Evolutionary conservation across 129 eudicot genomes (phyloP), one percentile per base, ranked within the genome.

Genomic region (Deinandra increscens): DNA sequence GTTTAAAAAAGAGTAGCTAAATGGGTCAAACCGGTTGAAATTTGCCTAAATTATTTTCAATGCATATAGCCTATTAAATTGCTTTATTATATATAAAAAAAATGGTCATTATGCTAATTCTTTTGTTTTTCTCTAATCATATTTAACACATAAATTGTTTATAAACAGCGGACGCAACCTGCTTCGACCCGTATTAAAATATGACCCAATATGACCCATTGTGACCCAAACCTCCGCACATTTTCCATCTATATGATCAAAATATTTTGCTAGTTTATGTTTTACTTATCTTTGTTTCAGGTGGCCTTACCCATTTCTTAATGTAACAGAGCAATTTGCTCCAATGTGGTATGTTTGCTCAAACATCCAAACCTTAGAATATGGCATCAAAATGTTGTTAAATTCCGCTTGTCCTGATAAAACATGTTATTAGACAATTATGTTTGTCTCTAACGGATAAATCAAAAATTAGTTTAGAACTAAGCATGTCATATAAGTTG

Each of bases 281-380:
- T 44, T 45, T 76, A 59, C 69, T 13, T 65, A 55, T 75, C 20
- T 75, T 75, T 36, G 15, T 66, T 81, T 14, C 84, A 88, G 97
- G 96, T 91, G 97, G 97, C 97, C 97, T 33, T 91, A 91, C 82
- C 96, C 96, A 20, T 75, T 91, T 72, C 96, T 91, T 51, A 84
- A 91, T 44, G 53, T 91, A 55, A 81, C 97, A 8, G 49, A 46
- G 22, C 51, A 60, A 65, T 71, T 71, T 71, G 86, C 97, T 73
- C 96, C 97, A 29, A 5, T 88, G 11, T 90, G 95, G 97, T 90
- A 84, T 5, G 87, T 78, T 6, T 73, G 12, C 41, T 67, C 61
- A 33, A 62, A 29, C 50, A 7, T 61, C 43, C 29, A 43, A 69
- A 20, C 31, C 39, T 38, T 18, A 53, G 15, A 10, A 5, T 29